These are phyloP conservation scores for Fusarium temperatum DNA, from an alignment of 2,329 filamentous ascomycete species.

Conservation along the genomic window DNA sequence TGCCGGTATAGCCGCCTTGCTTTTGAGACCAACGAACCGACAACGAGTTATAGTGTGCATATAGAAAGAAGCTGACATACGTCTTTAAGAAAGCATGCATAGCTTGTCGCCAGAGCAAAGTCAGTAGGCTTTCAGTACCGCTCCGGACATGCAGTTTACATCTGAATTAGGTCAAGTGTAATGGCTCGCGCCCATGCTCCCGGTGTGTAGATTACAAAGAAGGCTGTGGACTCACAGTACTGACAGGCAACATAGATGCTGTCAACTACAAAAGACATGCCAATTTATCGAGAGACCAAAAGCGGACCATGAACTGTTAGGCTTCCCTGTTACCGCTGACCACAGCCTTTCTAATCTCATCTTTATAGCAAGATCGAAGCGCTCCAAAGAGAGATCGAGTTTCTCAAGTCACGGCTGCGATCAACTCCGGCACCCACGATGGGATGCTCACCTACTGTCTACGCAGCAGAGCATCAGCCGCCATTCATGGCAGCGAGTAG, in stretches of 20 bases:
- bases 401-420: background rate
- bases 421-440: background rate
- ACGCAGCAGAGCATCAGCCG: accelerated
- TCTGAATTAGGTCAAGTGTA: background rate
- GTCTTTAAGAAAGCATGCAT: background rate
- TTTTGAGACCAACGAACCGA: too few species aligned
- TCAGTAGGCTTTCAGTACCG: accelerated
- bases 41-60: too few species aligned
- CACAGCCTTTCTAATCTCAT: accelerated
- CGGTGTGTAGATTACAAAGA: background rate
- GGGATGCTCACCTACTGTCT: background rate
- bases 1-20: background rate
- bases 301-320: slow-evolving; percentile 2
- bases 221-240: accelerated
- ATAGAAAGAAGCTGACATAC: background rate
- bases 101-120: slow-evolving; percentile 17
- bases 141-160: accelerated
- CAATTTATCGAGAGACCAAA: slow-evolving; percentile 4
- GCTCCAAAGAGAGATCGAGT: slow-evolving; percentile 1
- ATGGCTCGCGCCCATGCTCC: slow-evolving; percentile 8
- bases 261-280: slow-evolving; percentile 2
- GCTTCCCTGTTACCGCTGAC: accelerated
- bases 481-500: background rate
- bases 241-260: background rate
- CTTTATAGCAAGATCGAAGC: background rate